Conservation (phyloP, 805 yeast species). For the Metschnikowia aberdeeniae region DNA sequence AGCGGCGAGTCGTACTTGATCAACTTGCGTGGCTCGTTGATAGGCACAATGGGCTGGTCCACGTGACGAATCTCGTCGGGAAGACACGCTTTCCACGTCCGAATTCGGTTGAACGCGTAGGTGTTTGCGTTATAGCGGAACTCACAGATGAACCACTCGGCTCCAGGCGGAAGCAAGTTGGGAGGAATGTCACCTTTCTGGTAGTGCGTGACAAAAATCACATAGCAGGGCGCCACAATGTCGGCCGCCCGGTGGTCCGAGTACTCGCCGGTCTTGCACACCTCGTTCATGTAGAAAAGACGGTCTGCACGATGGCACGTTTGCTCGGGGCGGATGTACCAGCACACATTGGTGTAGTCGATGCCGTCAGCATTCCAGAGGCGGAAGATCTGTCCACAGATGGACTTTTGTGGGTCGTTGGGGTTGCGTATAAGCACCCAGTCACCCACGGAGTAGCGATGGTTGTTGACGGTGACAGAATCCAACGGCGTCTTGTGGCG, state of each 20-base stretch:
- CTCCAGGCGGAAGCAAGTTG: constrained; percentile 58
- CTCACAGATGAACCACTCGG: constrained; percentile 90
- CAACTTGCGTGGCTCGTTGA: constrained; percentile 61
- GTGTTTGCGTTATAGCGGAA: constrained; percentile 89
- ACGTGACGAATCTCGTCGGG: constrained; percentile 92
- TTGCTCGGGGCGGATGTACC: constrained; percentile 98
- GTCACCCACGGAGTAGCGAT: constrained; percentile 80
- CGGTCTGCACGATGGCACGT: constrained; percentile 92
- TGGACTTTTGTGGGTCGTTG: constrained; percentile 85
- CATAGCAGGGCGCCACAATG: constrained; percentile 89
- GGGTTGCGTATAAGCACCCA: constrained; percentile 89
- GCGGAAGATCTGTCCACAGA: constrained; percentile 89
- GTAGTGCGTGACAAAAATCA: constrained; percentile 88
- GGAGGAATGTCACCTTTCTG: constrained; percentile 89
- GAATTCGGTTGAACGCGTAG: constrained; percentile 85
- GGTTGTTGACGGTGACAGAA: constrained; percentile 65
- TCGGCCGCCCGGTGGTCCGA: constrained; percentile 89
- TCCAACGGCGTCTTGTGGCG: constrained; percentile 77
- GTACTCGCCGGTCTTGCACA: constrained; percentile 94
- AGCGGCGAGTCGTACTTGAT: constrained; percentile 83
- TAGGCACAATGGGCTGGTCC: constrained; percentile 70
- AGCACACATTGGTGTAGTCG: constrained; percentile 88
- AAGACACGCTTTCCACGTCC: constrained; percentile 98
- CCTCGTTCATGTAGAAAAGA: constrained; percentile 88
- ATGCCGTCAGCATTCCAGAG: constrained; percentile 89